phyloP scores from a whole-genome alignment of 352 stramenopile species.

The Phytopythium mirpurense region DNA sequence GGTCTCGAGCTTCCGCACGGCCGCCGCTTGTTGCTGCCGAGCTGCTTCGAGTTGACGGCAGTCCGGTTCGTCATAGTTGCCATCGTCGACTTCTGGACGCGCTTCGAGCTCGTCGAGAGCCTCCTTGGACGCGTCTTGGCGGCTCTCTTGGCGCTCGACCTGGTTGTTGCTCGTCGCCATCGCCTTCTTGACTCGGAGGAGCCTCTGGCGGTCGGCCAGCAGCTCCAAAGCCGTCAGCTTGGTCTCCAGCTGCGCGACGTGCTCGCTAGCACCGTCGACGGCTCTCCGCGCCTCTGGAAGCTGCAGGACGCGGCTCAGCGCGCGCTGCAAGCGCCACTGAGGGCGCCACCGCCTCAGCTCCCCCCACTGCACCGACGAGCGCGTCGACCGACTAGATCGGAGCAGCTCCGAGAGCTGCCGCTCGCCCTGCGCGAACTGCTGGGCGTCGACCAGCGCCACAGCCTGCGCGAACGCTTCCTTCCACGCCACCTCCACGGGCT shows the following conservation, averaged over 20 bases:
- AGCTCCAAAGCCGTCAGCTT: neutral
- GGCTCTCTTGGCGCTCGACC: neutral
- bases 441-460: conserved; percentile 20
- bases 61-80: neutral
- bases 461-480: conserved; percentile 13
- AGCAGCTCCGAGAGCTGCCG: conserved; percentile 25
- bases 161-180: neutral
- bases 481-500: neutral
- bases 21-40: conserved; percentile 4
- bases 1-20: conserved; percentile 8
- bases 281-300: conserved; percentile 1
- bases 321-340: conserved; percentile 32
- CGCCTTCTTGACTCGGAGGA: neutral
- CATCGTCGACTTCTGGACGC: neutral
- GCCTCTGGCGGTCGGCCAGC: neutral
- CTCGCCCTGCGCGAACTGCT: conserved; percentile 24
- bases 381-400: neutral
- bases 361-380: conserved; percentile 10
- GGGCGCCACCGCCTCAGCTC: conserved; percentile 16
- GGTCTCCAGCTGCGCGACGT: neutral
- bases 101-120: neutral
- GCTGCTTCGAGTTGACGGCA: conserved; percentile 5
- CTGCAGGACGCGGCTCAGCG: conserved; percentile 42
- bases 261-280: neutral
- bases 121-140: neutral